A percentile compares a stretch with the other conserved stretches of the same genome.
Evolutionary conservation across 768 basidiomycete species (phyloP).

Genomic region (Russula virescens): DNA sequence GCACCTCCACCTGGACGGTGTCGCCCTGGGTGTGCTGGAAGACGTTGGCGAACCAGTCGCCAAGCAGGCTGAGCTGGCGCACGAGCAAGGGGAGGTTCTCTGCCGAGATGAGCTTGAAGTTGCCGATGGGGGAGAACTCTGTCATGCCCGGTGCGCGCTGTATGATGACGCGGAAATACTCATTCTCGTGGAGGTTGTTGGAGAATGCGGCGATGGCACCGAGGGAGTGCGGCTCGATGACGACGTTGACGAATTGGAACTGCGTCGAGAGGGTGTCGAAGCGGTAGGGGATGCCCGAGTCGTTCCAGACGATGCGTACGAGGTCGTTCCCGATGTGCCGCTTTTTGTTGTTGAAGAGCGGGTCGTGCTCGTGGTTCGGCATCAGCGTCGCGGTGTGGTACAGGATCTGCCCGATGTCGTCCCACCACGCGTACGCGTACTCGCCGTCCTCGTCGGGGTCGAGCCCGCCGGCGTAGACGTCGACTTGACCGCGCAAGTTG

Average conservation of each 20-base stretch:
- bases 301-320: slow-evolving; percentile 96
- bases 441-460: slow-evolving; percentile 91
- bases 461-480: slow-evolving; percentile 89
- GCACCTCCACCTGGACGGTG: slow-evolving; percentile 66
- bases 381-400: slow-evolving; percentile 98
- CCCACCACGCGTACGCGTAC: slow-evolving; percentile 99
- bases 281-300: slow-evolving; percentile 80
- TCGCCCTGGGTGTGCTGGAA: slow-evolving; percentile 71
- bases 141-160: slow-evolving; percentile 88
- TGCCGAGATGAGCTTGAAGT: slow-evolving; percentile 91
- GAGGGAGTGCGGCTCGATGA: slow-evolving; percentile 88
- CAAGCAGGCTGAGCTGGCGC: slow-evolving; percentile 78
- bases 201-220: slow-evolving; percentile 83
- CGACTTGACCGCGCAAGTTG: slow-evolving; percentile 80
- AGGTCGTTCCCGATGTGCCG: slow-evolving; percentile 95
- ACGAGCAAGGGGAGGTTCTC: slow-evolving; percentile 82
- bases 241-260: slow-evolving; percentile 97
- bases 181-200: slow-evolving; percentile 79
- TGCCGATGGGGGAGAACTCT: slow-evolving; percentile 88
- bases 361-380: slow-evolving; percentile 71
- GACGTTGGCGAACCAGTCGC: slow-evolving; percentile 87
- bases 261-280: slow-evolving; percentile 91
- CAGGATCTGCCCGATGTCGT: slow-evolving; percentile 91
- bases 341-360: slow-evolving; percentile 79
- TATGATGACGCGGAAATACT: slow-evolving; percentile 92